A percentile compares a stretch with the other conserved stretches of the same genome.
These are phyloP conservation scores for Inga leiocalycina DNA, from an alignment of 306 rosid genomes.

Conservation along the genomic window DNA sequence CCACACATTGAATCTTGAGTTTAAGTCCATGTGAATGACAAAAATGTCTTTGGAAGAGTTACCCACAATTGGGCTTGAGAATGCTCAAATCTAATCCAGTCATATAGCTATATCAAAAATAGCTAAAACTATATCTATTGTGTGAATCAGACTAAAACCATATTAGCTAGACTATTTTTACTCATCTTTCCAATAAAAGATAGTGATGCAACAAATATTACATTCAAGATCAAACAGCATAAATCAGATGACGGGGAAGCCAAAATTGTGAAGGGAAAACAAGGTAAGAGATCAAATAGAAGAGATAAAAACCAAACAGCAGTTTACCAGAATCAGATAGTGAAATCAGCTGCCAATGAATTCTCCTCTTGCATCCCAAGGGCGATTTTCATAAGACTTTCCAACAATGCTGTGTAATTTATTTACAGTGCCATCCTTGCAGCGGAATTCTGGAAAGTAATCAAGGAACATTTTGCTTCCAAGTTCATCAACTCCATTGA, in stretches of 20 bases:
- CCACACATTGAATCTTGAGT: too few relatives aligned
- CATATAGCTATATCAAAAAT: too few relatives aligned
- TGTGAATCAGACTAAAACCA: too few relatives aligned
- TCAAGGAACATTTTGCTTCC: slow-evolving; percentile 79
- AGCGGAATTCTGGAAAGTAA: slow-evolving; percentile 69
- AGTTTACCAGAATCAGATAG: not conserved
- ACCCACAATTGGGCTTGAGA: too few relatives aligned
- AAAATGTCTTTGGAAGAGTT: too few relatives aligned
- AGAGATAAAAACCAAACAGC: not conserved
- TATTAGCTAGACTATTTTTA: too few relatives aligned
- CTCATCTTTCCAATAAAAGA: not conserved
- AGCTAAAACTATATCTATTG: too few relatives aligned
- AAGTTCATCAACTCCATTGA: slow-evolving; percentile 75
- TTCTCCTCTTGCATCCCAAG: slow-evolving; percentile 77
- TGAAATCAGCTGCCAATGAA: slow-evolving; percentile 47
- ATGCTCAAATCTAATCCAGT: too few relatives aligned
- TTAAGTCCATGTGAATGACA: too few relatives aligned
- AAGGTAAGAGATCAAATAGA: not conserved
- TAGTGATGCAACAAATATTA: not conserved
- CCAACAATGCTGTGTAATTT: slow-evolving; percentile 55
- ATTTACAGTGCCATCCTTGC: slow-evolving; percentile 56
- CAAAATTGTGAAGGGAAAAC: not conserved
- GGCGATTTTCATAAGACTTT: slow-evolving; percentile 80
- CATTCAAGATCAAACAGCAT: not conserved
- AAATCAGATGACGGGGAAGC: not conserved